Evolutionary conservation across 768 basidiomycete species (phyloP), one percentile per base, ranked within the genome.

Genomic region (Mycena latifolia): DNA sequence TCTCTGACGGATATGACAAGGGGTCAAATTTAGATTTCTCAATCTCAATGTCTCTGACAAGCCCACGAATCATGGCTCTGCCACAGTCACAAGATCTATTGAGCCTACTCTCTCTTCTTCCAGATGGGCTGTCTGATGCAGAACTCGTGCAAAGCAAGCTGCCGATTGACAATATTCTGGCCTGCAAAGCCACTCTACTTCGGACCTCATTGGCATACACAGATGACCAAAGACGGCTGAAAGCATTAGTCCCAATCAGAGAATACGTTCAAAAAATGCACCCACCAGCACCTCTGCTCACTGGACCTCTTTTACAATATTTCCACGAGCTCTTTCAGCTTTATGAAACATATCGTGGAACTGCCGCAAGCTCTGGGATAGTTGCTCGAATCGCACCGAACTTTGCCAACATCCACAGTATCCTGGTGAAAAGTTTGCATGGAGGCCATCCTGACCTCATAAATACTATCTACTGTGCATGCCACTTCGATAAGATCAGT

Each of bases 101-200:
- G n/a, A n/a, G n/a, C n/a, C n/a, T n/a, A n/a, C n/a, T n/a, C n/a
- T n/a, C n/a, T n/a, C n/a, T n/a, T n/a, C 57, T 58, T 8, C 57
- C 57, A 5, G 57, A 58, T 35, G 57, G 57, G 1, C 6, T 58
- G 5, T 29, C 57, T 17, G 57, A 58, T 33, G 28, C 28, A 14
- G 57, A 58, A 5, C 57, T 58, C 20, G 8, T 47, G 8, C 57
- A 58, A 35, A n/a, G 45, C 28, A 22, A 35, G 5, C 31, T 58
- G 10, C 57, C 57, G 15, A 28, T 55, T 20, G n/a, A 27, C 4
- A 47, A 47, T 33, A 31, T 58, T 15, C 57, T 58, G 51, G 20
- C n/a, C n/a, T n/a, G n/a, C n/a, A n/a, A n/a, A n/a, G n/a, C n/a
- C n/a, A n/a, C n/a, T n/a, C n/a, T n/a, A n/a, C n/a, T n/a, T n/a